Conservation (phyloP, 2,329 filamentous ascomycete species). For the Ilyonectria robusta region DNA sequence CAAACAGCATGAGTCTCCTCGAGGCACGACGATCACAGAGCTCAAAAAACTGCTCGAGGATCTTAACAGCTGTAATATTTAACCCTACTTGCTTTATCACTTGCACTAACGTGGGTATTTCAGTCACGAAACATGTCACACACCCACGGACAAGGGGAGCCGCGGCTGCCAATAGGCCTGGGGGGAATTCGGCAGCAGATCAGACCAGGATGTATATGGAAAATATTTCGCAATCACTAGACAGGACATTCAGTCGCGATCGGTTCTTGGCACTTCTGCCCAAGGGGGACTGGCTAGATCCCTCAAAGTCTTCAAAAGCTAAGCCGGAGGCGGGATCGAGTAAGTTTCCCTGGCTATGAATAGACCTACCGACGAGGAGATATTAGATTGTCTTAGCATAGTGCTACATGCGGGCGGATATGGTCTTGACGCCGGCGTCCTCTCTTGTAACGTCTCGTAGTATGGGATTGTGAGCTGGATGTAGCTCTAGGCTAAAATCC, state of each 20-base stretch:
- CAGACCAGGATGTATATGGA: neutral
- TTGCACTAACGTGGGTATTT: neutral
- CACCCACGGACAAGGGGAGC: neutral
- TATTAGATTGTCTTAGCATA: too few relatives aligned
- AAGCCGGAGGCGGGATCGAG: too few relatives aligned
- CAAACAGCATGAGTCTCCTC: neutral
- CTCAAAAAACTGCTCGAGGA: neutral
- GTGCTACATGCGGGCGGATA: too few relatives aligned
- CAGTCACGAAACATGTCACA: neutral
- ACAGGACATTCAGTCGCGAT: neutral
- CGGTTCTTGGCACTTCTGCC: neutral
- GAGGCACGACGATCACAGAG: too few relatives aligned
- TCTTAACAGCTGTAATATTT: neutral
- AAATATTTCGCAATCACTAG: neutral
- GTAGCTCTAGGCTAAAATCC: too few relatives aligned
- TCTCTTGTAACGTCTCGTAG: too few relatives aligned
- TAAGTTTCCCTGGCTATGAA: too few relatives aligned
- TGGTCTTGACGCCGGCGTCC: too few relatives aligned
- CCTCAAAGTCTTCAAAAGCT: too few relatives aligned
- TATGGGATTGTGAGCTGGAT: too few relatives aligned
- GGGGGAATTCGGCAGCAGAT: too few relatives aligned
- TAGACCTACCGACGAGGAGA: too few relatives aligned
- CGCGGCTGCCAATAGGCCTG: neutral
- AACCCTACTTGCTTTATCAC: neutral
- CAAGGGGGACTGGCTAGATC: neutral